Conservation (phyloP, 2,329 filamentous ascomycete genomes). For the Fusarium sublunatum region DNA sequence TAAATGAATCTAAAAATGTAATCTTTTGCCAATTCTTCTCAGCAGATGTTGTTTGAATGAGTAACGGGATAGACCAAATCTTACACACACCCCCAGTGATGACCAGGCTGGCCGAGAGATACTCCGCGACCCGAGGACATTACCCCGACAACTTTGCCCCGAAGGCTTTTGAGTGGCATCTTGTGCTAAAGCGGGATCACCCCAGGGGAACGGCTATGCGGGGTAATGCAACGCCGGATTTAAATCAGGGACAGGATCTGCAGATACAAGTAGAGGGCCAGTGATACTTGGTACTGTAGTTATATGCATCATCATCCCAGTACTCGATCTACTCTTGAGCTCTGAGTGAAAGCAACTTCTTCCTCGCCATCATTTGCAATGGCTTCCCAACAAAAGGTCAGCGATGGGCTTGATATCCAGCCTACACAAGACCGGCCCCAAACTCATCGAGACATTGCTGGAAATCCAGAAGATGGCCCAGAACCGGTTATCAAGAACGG, state of each 20-base stretch:
- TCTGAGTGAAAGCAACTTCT: neutral
- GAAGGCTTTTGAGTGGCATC: neutral
- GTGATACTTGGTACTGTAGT: neutral
- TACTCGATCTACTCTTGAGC: neutral
- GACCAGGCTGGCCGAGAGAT: neutral
- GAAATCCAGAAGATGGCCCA: neutral
- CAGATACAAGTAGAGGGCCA: constrained; percentile 1
- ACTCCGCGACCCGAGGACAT: neutral
- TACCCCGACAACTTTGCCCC: neutral
- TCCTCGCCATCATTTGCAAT: neutral
- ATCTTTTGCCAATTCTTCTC: no score
- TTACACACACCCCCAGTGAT: neutral
- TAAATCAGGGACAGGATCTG: neutral
- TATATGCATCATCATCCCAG: neutral
- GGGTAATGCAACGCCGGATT: constrained; percentile 3
- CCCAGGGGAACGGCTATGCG: neutral
- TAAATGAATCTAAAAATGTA: no score
- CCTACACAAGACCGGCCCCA: neutral
- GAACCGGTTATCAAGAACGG: constrained; percentile 31
- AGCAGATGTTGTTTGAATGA: no score
- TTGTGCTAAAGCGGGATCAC: neutral
- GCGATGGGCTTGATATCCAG: constrained; percentile 2
- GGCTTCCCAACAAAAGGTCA: neutral
- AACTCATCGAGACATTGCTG: neutral
- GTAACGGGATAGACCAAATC: no score